Evolutionary conservation across 306 rosid genomes (phyloP), one percentile per base, ranked within the genome.

Genomic region (Gastrolobium bilobum): DNA sequence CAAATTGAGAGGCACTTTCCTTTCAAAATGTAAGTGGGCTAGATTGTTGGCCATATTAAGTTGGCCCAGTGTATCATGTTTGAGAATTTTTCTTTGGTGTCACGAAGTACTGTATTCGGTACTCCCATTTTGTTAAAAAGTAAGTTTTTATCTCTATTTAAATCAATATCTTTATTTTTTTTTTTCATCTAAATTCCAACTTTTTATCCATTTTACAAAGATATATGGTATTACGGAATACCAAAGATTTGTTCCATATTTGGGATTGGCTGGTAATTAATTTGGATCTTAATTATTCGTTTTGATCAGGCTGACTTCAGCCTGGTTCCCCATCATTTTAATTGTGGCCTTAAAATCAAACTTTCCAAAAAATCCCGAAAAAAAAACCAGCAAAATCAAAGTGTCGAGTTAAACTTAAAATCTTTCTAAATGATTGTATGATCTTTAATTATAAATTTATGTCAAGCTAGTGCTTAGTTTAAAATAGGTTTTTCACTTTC

Each of bases 281-380:
- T 20, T 20, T 20, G 26, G 26, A 20, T 20, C 26, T 20, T 20
- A 20, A 20, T 20, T 20, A 20, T 20, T 20, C 26, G 26, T 20
- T 20, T 20, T 20, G 26, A 20, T 1, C 26, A 0, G 26, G 0
- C 26, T 20, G 26, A 20, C 0, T 20, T 20, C 26, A 20, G 26
- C 26, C 26, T 20, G 26, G 26, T 20, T 43, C 64, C 11, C 73
- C 33, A 7, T 33, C 6, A 38, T 2, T 50, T 51, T 20, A 4
- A 1, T 39, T 29, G 64, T 51, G 81, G 34, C 10, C 73, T 58
- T 51, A 39, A 48, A 77, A 43, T 68, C 48, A 56, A 43, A 43
- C 42, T 78, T 38, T 56, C 29, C 0, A 10, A 2, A 43, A 43
- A 43, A 10, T 43, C 64, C 38, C 1, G 9, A 58, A 4, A 7